Base-by-base conservation (phyloP, 306 rosid genomes). In the Vicia faba region DNA sequence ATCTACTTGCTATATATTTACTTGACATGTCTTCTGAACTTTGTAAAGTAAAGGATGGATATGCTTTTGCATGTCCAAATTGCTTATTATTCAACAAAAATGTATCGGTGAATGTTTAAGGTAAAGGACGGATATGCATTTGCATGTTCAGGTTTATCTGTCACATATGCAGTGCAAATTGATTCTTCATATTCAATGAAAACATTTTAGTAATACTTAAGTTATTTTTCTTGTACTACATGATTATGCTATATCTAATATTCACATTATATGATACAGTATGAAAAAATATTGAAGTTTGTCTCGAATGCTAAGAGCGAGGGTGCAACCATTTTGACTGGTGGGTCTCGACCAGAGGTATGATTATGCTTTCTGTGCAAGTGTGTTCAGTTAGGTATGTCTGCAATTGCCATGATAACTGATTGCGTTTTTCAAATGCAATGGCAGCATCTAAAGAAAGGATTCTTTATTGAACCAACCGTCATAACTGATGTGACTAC, bases 301-400 rank as follows among this genome's bases (percentile, higher is more conserved):
- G 70, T 93, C 76, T 76, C 93, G 29, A 90, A 87, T 35, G 99
- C 97, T 5, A 86, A 84, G 85, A 85, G 79, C 45, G 99, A 93
- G 86, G 99, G 99, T 9, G 99, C 99, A 57, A 88, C 78, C 61
- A 79, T 93, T 85, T 62, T 84, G 83, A 82, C 76, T 41, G 99
- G 99, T 68, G 99, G 99, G 23, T 82, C 65, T 68, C 96, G 99
- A 65, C 97, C 99, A 18, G 86, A 85, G 96, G 99, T 93, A 87
- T 69, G 76, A 74, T 26, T 62, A n/a, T 68, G 23, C 65, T 63
- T 61, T 23, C 65, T 72, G 56, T 64, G 61, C 33, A 68, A 53
- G 36, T 53, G 60, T 18, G 7, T 41, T 49, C 44, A 58, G 31
- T 49, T 46, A 36, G 38, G 43, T 68, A 48, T 23, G 50, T 57